A percentile compares a stretch with the other conserved stretches of the same genome.
Conservation (phyloP, 441 rosid genomes). For the Pelargonium hybrid region DNA sequence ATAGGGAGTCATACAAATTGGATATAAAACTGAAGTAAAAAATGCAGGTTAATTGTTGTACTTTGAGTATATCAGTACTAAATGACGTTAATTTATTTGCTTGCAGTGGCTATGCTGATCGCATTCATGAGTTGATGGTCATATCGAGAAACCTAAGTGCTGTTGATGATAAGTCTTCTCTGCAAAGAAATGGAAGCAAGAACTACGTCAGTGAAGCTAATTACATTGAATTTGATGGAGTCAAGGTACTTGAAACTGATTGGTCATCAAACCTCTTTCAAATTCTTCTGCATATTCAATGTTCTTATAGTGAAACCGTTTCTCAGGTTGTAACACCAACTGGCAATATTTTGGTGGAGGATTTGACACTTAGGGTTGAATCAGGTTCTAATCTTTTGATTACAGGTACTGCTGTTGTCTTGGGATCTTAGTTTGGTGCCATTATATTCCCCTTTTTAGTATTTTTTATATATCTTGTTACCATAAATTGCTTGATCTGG, state of each 20-base stretch:
- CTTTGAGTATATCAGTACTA: slow-evolving; percentile 13
- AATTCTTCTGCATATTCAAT: slow-evolving; percentile 12
- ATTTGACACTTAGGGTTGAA: slow-evolving; percentile 78
- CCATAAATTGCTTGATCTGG: slow-evolving; percentile 1
- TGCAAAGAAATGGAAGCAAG: slow-evolving; percentile 56
- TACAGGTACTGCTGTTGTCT: slow-evolving; percentile 51
- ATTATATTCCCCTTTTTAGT: not conserved
- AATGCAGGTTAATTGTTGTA: not conserved
- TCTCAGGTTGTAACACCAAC: slow-evolving; percentile 96
- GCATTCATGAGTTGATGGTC: slow-evolving; percentile 82
- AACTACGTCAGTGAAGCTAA: slow-evolving; percentile 83
- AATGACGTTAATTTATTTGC: not conserved
- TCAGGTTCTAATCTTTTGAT: slow-evolving; percentile 93
- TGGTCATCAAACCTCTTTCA: slow-evolving; percentile 8
- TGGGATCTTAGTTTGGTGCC: slow-evolving; percentile 9
- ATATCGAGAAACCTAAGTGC: slow-evolving; percentile 76
- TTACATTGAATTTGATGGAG: slow-evolving; percentile 78
- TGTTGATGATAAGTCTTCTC: slow-evolving; percentile 41
- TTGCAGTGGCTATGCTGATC: slow-evolving; percentile 95
- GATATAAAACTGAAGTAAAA: not conserved
- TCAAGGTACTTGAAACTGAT: slow-evolving; percentile 56
- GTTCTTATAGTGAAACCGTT: slow-evolving; percentile 22
- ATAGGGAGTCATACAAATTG: not conserved
- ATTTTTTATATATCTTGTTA: not conserved
- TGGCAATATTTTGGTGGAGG: slow-evolving; percentile 86